Conservation (phyloP, 1,284 basidiomycete genomes). For the Ustilago sp. region DNA sequence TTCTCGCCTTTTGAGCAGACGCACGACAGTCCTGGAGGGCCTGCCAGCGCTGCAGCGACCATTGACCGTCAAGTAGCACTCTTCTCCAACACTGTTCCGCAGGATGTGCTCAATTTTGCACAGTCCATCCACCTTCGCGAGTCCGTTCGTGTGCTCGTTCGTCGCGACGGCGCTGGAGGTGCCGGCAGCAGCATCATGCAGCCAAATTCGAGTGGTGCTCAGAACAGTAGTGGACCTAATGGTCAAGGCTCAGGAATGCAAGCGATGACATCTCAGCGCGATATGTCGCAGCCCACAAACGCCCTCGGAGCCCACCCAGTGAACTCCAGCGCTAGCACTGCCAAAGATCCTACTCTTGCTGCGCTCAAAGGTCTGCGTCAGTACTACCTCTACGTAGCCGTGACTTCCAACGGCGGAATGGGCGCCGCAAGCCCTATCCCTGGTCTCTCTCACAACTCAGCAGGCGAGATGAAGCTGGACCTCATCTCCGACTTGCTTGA, state of each 20-base stretch:
- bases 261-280: slow-evolving; percentile 67
- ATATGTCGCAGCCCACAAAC: slow-evolving; percentile 76
- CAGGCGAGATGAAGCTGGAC: slow-evolving; percentile 96
- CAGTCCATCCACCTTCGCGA: slow-evolving; percentile 88
- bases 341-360: slow-evolving; percentile 51
- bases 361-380: slow-evolving; percentile 59
- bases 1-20: slow-evolving; percentile 73
- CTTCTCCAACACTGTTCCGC: slow-evolving; percentile 93
- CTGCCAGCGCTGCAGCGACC: slow-evolving; percentile 62
- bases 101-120: slow-evolving; percentile 90
- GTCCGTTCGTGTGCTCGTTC: slow-evolving; percentile 92
- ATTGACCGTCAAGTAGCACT: slow-evolving; percentile 93
- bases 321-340: slow-evolving; percentile 47
- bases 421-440: slow-evolving; percentile 89
- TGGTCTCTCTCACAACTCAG: slow-evolving; percentile 79
- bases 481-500: slow-evolving; percentile 92
- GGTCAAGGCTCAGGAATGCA: slow-evolving; percentile 25
- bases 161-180: slow-evolving; percentile 77
- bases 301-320: slow-evolving; percentile 55
- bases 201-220: slow-evolving; percentile 9
- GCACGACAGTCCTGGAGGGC: slow-evolving; percentile 41
- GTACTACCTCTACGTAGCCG: slow-evolving; percentile 65
- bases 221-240: slow-evolving; percentile 11
- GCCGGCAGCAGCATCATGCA: slow-evolving; percentile 22
- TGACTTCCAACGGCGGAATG: slow-evolving; percentile 75